Conservation (phyloP, 352 stramenopile species). For the Phytophthora cajani region DNA sequence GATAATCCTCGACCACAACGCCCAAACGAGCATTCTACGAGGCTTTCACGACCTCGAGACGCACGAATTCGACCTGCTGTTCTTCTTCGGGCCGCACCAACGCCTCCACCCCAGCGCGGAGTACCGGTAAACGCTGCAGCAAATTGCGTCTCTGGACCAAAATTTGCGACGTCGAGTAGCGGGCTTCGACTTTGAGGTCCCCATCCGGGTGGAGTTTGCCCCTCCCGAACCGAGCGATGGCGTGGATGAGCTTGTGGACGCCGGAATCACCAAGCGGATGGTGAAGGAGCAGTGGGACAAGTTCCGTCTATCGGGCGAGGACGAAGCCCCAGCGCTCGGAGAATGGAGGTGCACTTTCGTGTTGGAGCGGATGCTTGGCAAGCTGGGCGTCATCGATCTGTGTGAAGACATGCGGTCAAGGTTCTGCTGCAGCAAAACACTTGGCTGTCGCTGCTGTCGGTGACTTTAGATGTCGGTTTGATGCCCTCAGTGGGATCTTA, state of each 20-base stretch:
- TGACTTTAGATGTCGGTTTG: neutral
- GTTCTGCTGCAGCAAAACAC: neutral
- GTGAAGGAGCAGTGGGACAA: neutral
- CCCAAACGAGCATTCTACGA: too few relatives aligned
- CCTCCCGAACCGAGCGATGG: neutral
- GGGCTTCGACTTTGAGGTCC: neutral
- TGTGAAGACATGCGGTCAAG: neutral
- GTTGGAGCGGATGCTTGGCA: neutral
- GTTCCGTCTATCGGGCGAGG: neutral
- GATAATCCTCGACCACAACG: too few relatives aligned
- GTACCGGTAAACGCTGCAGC: neutral
- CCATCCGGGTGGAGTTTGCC: neutral
- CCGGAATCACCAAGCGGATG: neutral
- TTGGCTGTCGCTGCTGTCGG: neutral
- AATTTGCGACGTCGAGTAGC: neutral
- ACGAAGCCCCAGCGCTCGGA: neutral
- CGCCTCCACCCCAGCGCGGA: neutral
- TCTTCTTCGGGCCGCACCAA: neutral
- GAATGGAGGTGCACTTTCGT: neutral
- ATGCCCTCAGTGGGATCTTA: neutral
- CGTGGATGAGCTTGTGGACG: neutral
- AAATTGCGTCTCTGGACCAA: neutral
- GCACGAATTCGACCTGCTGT: too few relatives aligned
- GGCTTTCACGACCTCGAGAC: too few relatives aligned
- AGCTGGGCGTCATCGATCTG: neutral